Base-by-base conservation (phyloP, 345 rosid species). In the Psidium guajava region DNA sequence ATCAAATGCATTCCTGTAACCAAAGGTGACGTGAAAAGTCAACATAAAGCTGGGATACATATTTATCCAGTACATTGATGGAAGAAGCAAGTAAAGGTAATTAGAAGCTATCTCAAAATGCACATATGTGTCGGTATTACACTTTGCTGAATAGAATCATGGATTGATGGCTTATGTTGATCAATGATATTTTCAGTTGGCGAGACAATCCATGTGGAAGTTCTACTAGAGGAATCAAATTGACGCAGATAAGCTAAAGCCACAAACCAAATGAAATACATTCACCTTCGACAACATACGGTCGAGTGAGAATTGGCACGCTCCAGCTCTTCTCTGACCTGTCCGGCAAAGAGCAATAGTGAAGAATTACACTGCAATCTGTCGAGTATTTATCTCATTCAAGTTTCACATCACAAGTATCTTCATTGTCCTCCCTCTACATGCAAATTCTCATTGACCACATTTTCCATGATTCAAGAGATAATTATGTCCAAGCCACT, bases 241-340 rank as follows among this genome's bases (percentile, higher is more conserved):
- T 32, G 44, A 64, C 16, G 44, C 42, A 32, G 75, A 64, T 64
- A 32, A 64, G 44, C 75, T 64, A 16, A 21, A 16, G 44, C 24
- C 25, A 32, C 44, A 84, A 51, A 84, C 82, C 42, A 69, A 84
- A 52, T 69, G 42, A 51, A 25, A 84, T 36, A n/a, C 20, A 49
- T 28, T 54, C 51, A 84, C 82, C 86, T 84, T 27, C 32, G 81
- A 18, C 24, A n/a, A 53, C 11, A 27, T 5, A 32, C 27, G 3
- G 32, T 12, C 1, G 8, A 55, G 54, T 84, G 22, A 28, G 14
- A 53, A 0, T 24, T 84, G 2, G 49, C 81, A 10, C 0, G 61
- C 82, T 74, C 58, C 86, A 32, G n/a, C 75, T 73, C 86, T 69
- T 84, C 86, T 6, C 54, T 73, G 53, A 84, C 56, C 86, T 84